Evolutionary conservation across 805 yeast species (phyloP).

Genomic region (Pichia nanzhaoensis): DNA sequence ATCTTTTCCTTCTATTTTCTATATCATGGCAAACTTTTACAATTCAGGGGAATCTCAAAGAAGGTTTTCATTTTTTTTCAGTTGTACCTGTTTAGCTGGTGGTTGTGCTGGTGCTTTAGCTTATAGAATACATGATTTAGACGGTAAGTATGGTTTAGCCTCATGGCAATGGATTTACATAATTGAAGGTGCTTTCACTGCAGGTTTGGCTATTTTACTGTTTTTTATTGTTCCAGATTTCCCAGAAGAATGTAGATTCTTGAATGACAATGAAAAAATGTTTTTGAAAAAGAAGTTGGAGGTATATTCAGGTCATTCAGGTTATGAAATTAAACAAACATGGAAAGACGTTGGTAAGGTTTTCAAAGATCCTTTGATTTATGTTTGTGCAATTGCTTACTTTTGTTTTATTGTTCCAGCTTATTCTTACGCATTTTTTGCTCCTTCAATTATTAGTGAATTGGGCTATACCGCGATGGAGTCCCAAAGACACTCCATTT

Average conservation of each 20-base stretch:
- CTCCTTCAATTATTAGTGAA: constrained; percentile 55
- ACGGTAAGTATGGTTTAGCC: constrained; percentile 36
- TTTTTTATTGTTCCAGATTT: constrained; percentile 57
- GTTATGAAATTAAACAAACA: constrained; percentile 42
- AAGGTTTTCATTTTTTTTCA: constrained; percentile 61
- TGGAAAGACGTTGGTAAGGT: constrained; percentile 38
- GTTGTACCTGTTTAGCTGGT: constrained; percentile 70
- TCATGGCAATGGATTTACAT: constrained; percentile 45
- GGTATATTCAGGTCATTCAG: constrained; percentile 44
- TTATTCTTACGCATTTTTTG: constrained; percentile 69
- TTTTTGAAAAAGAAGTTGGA: constrained; percentile 55
- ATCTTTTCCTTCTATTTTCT: constrained; percentile 70
- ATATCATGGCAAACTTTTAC: constrained; percentile 61
- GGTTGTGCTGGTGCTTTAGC: constrained; percentile 76
- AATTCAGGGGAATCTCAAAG: constrained; percentile 59
- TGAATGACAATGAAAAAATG: constrained; percentile 44
- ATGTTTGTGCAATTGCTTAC: constrained; percentile 53
- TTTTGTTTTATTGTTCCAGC: constrained; percentile 66
- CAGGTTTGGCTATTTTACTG: constrained; percentile 28
- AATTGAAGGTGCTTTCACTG: constrained; percentile 32
- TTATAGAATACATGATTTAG: constrained; percentile 51
- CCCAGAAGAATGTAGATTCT: constrained; percentile 60
- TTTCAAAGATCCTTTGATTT: constrained; percentile 55
- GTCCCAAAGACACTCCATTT: constrained; percentile 77
- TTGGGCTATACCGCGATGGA: constrained; percentile 62